Conservation (phyloP, 2,329 filamentous ascomycete genomes). For the Simplicillium aogashimaense region DNA sequence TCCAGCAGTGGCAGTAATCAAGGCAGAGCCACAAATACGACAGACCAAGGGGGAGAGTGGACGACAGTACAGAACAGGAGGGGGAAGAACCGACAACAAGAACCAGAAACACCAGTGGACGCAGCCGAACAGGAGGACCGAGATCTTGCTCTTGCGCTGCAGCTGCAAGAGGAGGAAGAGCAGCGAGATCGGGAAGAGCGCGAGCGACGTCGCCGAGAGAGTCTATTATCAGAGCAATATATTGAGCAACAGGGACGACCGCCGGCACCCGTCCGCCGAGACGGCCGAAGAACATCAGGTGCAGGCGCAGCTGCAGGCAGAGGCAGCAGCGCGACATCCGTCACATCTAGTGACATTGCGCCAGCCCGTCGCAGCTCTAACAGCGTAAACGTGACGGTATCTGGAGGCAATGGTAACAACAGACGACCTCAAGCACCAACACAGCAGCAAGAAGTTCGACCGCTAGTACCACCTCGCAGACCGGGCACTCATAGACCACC, state of each 20-base stretch:
- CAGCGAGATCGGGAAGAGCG: conserved; percentile 60
- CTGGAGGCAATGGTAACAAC: too few species aligned
- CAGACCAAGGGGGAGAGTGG: conserved; percentile 33
- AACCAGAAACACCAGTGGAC: conserved; percentile 19
- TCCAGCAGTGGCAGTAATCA: conserved; percentile 9
- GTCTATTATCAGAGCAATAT: conserved; percentile 57
- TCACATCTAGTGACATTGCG: conserved; percentile 3
- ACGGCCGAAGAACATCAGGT: conserved; percentile 8
- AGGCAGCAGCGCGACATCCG: conserved; percentile 6
- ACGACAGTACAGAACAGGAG: conserved; percentile 37
- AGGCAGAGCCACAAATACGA: conserved; percentile 1
- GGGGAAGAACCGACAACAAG: conserved; percentile 16
- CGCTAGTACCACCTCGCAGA: conserved; percentile 29
- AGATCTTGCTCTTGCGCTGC: conserved; percentile 77
- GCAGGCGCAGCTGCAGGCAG: too few species aligned
- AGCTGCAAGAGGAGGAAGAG: conserved; percentile 92
- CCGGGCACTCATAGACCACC: conserved; percentile 14
- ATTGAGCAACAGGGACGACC: conserved; percentile 53
- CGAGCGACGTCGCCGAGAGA: conserved; percentile 55
- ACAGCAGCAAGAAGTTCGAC: conserved; percentile 29
- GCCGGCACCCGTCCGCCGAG: conserved; percentile 13
- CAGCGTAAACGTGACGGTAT: conserved; percentile 1
- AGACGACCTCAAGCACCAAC: not conserved
- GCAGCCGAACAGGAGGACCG: conserved; percentile 67
- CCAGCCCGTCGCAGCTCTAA: conserved; percentile 15